Base-by-base conservation (phyloP, 192 early-diverging fungal species). In the Coemansia sp. region DNA sequence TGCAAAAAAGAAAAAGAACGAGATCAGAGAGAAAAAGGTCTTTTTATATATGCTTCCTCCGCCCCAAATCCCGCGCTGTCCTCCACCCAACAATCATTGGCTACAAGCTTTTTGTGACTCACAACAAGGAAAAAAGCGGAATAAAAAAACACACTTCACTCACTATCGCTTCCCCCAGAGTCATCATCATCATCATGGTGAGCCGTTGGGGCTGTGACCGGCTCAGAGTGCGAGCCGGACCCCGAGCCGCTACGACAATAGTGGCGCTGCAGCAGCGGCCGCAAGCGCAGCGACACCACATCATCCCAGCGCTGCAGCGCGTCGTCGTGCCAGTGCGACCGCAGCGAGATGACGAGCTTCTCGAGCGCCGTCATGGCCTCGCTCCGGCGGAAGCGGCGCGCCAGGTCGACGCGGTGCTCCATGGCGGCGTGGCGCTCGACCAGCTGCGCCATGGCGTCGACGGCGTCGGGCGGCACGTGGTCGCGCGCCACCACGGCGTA, bases 341-440 rank as follows among this genome's bases (percentile, higher is more conserved):
- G 80, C 68, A 89, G 34, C 24, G 91, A 92, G 22, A 80, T 70
- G 9, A 91, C 55, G 36, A 92, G 62, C 78, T 92, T 92, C 38
- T 93, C 91, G 29, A 92, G 77, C 24, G 85, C 71, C 10, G 89
- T 89, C 47, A 78, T 82, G 1, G 74, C 75, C 62, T 88, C 89
- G 40, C 70, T 78, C 34, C 78, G 76, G 13, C 83, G 54, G 52
- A 89, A 88, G 3, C 85, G 80, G 49, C 78, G 59, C 6, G 82
- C 71, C 73, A 93, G 70, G 33, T 94, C 87, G 9, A 91, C 87
- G 31, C 88, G 85, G 66, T 89, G 66, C 10, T 41, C 46, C 70
- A 76, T 78, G 20, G 65, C 72, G 15, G 88, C 80, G 60, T 92
- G 94, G 67, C 86, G 85, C 3, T 87, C 76, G 18, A 93, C 80